Evolutionary conservation across 164 flowering plant genomes (phyloP).

Genomic region (Saururus chinensis): DNA sequence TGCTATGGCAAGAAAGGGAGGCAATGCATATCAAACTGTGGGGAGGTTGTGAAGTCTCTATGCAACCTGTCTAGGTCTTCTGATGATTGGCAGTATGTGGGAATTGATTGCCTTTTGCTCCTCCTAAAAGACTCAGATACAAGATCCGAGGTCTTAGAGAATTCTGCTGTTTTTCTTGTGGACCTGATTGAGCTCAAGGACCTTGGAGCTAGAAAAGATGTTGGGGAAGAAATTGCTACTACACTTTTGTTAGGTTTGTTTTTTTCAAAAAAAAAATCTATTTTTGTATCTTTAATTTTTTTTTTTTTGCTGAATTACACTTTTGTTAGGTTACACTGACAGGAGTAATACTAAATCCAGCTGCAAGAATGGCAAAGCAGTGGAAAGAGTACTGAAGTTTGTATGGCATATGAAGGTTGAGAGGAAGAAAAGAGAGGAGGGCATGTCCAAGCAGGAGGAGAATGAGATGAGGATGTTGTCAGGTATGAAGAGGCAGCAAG

Average conservation of each 20-base stretch:
- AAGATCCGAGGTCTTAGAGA: conserved; percentile 42
- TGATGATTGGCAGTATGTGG: conserved; percentile 90
- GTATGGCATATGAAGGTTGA: conserved; percentile 38
- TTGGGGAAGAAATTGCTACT: conserved; percentile 44
- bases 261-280: too few species aligned
- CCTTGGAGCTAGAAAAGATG: conserved; percentile 32
- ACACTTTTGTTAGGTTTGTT: conserved; percentile 20
- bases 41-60: conserved; percentile 28
- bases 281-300: too few species aligned
- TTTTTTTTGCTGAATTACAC: too few species aligned
- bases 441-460: conserved; percentile 24
- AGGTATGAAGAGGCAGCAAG: conserved; percentile 38
- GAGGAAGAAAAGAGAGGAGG: conserved; percentile 35
- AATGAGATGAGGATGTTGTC: conserved; percentile 26
- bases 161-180: conserved; percentile 23
- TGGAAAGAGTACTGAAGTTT: conserved; percentile 19
- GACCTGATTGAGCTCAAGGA: conserved; percentile 49
- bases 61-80: conserved; percentile 73
- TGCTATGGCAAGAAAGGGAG: conserved; percentile 62
- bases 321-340: conserved; percentile 8
- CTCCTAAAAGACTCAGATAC: conserved; percentile 55
- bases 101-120: conserved; percentile 57
- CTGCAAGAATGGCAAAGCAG: conserved; percentile 7
- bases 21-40: conserved; percentile 26
- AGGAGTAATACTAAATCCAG: conserved; percentile 1